Percentiles rank a stretch among this genome's conserved stretches.
phyloP scores from a whole-genome alignment of 2,329 filamentous ascomycete genomes.

The Hypoxylon sp. region DNA sequence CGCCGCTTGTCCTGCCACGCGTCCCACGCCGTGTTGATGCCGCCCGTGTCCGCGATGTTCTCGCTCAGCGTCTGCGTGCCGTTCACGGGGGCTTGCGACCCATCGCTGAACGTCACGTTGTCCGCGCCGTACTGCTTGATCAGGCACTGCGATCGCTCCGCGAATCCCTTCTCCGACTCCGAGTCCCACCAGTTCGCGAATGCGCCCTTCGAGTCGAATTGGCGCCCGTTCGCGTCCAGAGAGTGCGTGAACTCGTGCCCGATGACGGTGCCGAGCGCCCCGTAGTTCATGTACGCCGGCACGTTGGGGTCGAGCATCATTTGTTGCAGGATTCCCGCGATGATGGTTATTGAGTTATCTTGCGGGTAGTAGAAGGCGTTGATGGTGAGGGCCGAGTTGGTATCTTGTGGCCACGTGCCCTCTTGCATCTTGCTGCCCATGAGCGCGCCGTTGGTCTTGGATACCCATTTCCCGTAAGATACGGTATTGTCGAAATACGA shows the following conservation, averaged over 20 bases:
- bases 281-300: slow-evolving; percentile 35
- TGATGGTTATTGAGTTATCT: slow-evolving; percentile 30
- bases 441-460: background rate
- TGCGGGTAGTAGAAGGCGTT: slow-evolving; percentile 30
- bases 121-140: slow-evolving; percentile 16
- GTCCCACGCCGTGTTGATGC: slow-evolving; percentile 34
- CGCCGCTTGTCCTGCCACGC: slow-evolving; percentile 35
- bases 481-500: slow-evolving; percentile 30
- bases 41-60: slow-evolving; percentile 37
- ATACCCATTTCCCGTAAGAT: slow-evolving; percentile 15
- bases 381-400: slow-evolving; percentile 17
- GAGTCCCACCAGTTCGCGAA: slow-evolving; percentile 27
- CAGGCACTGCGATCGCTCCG: slow-evolving; percentile 19
- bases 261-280: slow-evolving; percentile 21
- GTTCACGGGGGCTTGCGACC: slow-evolving; percentile 11
- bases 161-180: slow-evolving; percentile 18
- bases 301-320: slow-evolving; percentile 21
- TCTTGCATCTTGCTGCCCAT: slow-evolving; percentile 10
- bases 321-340: slow-evolving; percentile 21
- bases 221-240: slow-evolving; percentile 22
- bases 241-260: slow-evolving; percentile 38
- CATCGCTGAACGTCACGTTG: slow-evolving; percentile 19
- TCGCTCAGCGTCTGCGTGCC: slow-evolving; percentile 27
- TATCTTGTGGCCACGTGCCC: background rate
- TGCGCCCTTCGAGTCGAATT: slow-evolving; percentile 14